phyloP scores from a whole-genome alignment of 169 alveolate species.

The Plasmodium yoelii region DNA sequence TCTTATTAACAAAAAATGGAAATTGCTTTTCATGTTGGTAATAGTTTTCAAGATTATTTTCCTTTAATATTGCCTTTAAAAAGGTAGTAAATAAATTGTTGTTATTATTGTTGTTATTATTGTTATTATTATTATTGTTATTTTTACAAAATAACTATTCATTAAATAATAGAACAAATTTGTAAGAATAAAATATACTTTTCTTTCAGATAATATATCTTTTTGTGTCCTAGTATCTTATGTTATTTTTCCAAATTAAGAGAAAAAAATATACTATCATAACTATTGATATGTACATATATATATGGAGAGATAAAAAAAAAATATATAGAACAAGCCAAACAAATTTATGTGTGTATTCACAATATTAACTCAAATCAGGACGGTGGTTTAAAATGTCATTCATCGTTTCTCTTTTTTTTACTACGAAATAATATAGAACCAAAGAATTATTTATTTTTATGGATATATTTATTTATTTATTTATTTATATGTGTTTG shows the following conservation, averaged over 20 bases:
- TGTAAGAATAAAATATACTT: conserved; percentile 25
- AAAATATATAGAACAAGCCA: not conserved
- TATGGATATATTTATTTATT: not conserved
- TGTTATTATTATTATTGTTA: not conserved
- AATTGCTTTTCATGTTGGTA: conserved; percentile 37
- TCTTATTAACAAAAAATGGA: conserved; percentile 60
- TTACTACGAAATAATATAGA: conserved; percentile 11
- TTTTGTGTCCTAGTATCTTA: conserved; percentile 55
- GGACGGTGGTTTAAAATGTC: conserved; percentile 54
- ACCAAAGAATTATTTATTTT: not conserved
- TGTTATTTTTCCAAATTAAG: not conserved
- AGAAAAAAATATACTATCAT: not conserved
- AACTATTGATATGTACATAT: not conserved
- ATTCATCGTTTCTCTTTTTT: conserved; percentile 56
- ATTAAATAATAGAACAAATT: not conserved
- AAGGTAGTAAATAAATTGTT: not conserved
- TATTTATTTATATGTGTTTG: not conserved
- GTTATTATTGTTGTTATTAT: not conserved
- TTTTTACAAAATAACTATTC: not conserved
- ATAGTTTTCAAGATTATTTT: conserved; percentile 25
- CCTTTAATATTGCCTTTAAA: conserved; percentile 40
- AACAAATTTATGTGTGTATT: not conserved
- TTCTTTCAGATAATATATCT: conserved; percentile 58
- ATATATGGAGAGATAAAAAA: not conserved
- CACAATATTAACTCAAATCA: conserved; percentile 27